Base-by-base conservation (phyloP, 805 yeast species). In the Huiozyma naganishii region DNA sequence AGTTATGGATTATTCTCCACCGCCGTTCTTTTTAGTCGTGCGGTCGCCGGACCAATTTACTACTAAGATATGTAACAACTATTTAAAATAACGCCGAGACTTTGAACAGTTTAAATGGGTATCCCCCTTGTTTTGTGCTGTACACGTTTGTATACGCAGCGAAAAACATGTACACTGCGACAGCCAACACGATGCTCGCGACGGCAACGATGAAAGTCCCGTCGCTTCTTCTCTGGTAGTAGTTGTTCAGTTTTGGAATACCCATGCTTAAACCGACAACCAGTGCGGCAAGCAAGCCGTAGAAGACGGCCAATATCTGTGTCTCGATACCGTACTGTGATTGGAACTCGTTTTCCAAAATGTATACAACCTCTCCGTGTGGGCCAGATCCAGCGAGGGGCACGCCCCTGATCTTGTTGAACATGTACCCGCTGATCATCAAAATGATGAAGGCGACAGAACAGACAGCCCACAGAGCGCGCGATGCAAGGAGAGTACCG, bases 351-450 rank as follows among this genome's bases (percentile, higher is more conserved):
- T 70, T 68, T 32, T 67, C 70, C 50, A 72, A 72, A 36, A 80
- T 69, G 58, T 80, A 84, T 39, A 65, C 73, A 27, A 68, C 60
- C 27, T 58, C 59, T 40, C 76, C 76, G 37, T 61, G 52, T 33
- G 59, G 61, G 37, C 63, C 61, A 37, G 63, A 61, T 30, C 74
- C 74, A 33, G 74, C 68, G 48, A 71, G 67, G 29, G 72, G 88
- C 6, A 80, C 72, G 34, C 74, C 74, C 62, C 97, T 77, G 49
- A 92, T 92, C 52, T 76, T 74, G 62, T 87, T 89, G 73, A 79
- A 92, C 98, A 92, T 92, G 66, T 88, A 83, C 12, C 98, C 98
- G 6, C 90, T 71, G 40, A 76, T 78, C 70, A 89, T 84, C 52
- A 88, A 66, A 47, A 89, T 67, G 33, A 85, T 73, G 45, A 83